phyloP scores from a whole-genome alignment of 495 filamentous ascomycete species.

The Penicillium herquei region DNA sequence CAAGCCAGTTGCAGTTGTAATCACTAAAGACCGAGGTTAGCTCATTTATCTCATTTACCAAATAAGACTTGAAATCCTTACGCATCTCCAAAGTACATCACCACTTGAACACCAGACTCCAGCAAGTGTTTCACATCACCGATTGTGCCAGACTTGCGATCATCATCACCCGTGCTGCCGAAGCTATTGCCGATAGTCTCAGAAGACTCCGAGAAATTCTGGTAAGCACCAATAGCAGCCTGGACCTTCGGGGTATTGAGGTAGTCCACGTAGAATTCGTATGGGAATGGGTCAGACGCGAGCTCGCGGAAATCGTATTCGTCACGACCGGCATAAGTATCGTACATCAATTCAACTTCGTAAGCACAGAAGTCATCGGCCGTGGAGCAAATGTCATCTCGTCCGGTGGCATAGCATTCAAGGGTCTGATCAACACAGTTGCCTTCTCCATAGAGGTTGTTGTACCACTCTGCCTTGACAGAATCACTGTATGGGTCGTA shows the following conservation, averaged over 20 bases:
- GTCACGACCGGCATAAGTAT: conserved; percentile 50
- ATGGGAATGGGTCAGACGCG: conserved; percentile 59
- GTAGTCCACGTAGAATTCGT: conserved; percentile 56
- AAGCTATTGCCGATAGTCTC: conserved; percentile 50
- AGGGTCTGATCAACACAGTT: conserved; percentile 59
- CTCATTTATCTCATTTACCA: not conserved
- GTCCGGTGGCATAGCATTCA: conserved; percentile 44
- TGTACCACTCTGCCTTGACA: conserved; percentile 50
- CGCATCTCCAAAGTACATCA: conserved; percentile 60
- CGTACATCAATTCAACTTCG: conserved; percentile 53
- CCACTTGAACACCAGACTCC: conserved; percentile 50
- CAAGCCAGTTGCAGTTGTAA: conserved; percentile 64
- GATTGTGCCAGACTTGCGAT: conserved; percentile 49
- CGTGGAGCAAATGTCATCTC: conserved; percentile 46
- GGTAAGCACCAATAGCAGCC: conserved; percentile 56
- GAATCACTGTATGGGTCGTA: conserved; percentile 50
- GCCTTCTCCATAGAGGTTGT: conserved; percentile 58
- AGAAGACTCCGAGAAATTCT: conserved; percentile 53
- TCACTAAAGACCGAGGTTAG: conserved; percentile 28
- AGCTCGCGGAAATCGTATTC: conserved; percentile 63
- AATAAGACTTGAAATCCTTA: conserved; percentile 1
- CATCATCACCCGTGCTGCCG: conserved; percentile 55
- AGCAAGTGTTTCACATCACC: conserved; percentile 50
- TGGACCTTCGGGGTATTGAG: conserved; percentile 57
- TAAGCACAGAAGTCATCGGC: conserved; percentile 55